phyloP scores from a whole-genome alignment of 331 rosid genomes.

The Acacia pycnantha region DNA sequence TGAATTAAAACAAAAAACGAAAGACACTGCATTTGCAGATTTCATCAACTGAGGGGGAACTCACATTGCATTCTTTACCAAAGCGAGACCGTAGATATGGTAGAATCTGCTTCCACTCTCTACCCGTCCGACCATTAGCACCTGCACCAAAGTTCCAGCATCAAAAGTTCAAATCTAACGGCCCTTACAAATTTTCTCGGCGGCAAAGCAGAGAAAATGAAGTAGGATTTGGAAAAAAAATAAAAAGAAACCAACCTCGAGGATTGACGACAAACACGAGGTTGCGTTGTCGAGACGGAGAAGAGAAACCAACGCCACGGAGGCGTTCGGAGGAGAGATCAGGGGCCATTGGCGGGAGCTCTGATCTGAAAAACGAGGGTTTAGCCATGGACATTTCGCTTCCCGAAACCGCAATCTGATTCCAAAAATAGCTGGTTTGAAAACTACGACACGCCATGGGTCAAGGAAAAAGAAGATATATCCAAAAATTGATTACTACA shows the following conservation, averaged over 20 bases:
- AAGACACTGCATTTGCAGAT: slow-evolving; percentile 22
- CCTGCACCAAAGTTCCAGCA: slow-evolving; percentile 48
- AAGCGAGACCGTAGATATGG: slow-evolving; percentile 86
- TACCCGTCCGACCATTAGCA: slow-evolving; percentile 85
- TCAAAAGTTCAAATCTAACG: slow-evolving; percentile 20
- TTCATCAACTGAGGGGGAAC: slow-evolving; percentile 22
- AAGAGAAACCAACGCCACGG: slow-evolving; percentile 39
- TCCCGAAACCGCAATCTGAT: slow-evolving; percentile 56
- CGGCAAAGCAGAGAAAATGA: slow-evolving; percentile 14
- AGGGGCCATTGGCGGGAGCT: slow-evolving; percentile 52
- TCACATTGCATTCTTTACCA: slow-evolving; percentile 71
- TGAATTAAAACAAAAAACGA: neutral
- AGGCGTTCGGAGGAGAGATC: slow-evolving; percentile 48
- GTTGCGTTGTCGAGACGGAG: slow-evolving; percentile 62
- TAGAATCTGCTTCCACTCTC: slow-evolving; percentile 88
- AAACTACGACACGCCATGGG: neutral
- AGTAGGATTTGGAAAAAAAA: no score
- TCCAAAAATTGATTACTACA: no score
- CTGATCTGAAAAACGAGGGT: slow-evolving; percentile 54
- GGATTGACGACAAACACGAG: slow-evolving; percentile 95
- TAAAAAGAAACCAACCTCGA: slow-evolving; percentile 44
- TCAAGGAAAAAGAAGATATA: neutral
- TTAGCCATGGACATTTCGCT: slow-evolving; percentile 46
- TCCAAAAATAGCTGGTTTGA: neutral
- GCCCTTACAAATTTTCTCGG: neutral